Evolutionary conservation across 768 basidiomycete genomes (phyloP).

Genomic region (Artomyces pyxidatus): DNA sequence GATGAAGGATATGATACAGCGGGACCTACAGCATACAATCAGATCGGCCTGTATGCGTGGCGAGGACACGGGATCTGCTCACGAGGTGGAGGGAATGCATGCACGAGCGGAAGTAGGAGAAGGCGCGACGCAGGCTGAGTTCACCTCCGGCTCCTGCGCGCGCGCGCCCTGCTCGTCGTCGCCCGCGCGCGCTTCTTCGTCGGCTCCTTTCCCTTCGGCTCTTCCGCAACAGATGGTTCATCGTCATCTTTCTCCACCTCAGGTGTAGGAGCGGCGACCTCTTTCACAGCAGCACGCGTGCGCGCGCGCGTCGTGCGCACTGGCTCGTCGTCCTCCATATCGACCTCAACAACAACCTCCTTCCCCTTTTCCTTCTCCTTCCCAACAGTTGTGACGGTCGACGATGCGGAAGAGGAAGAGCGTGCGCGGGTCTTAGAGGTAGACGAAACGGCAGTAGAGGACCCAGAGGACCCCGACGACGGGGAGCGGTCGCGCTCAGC

Average conservation of each 20-base stretch:
- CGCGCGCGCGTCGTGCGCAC: conserved; percentile 3
- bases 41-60: too few relatives aligned
- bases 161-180: background rate
- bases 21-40: too few relatives aligned
- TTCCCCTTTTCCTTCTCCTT: conserved; percentile 15
- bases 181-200: background rate
- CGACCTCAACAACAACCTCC: background rate
- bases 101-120: too few relatives aligned
- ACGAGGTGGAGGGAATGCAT: too few relatives aligned
- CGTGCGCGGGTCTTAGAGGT: conserved; percentile 12
- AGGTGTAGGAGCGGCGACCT: background rate
- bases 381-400: conserved; percentile 7
- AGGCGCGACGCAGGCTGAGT: too few relatives aligned
- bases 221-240: background rate
- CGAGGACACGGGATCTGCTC: too few relatives aligned
- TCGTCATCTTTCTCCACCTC: background rate
- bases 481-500: conserved; percentile 9
- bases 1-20: too few relatives aligned
- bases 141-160: background rate
- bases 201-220: background rate
- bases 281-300: background rate
- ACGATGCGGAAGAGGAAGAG: conserved; percentile 14
- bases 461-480: conserved; percentile 13
- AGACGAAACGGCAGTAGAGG: conserved; percentile 6
- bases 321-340: conserved; percentile 4